Percentiles rank a stretch among this genome's conserved stretches.
These are phyloP conservation scores for Suillus sp. DNA, from an alignment of 768 basidiomycete species.

Conservation along the genomic window DNA sequence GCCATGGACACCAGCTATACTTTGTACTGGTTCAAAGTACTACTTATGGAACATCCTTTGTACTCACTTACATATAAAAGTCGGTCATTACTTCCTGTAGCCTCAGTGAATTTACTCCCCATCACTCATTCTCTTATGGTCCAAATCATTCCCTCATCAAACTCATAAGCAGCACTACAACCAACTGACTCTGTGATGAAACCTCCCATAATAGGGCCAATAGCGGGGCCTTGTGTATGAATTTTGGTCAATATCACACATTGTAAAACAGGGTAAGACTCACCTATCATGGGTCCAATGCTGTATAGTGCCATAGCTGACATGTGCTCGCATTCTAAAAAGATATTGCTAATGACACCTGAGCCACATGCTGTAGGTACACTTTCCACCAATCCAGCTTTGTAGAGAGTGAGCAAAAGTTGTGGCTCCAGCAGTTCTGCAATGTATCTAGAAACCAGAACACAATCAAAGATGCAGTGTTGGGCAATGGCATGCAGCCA, in stretches of 20 bases:
- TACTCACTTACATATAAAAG: too few relatives aligned
- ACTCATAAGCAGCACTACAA: too few relatives aligned
- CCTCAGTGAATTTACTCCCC: too few relatives aligned
- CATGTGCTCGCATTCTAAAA: neutral
- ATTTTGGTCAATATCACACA: neutral
- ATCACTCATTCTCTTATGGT: too few relatives aligned
- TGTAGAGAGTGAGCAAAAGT: neutral
- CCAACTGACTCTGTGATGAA: neutral
- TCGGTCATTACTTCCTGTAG: too few relatives aligned
- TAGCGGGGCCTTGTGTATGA: constrained; percentile 1
- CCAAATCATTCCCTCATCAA: too few relatives aligned
- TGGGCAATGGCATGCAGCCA: neutral
- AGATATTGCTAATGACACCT: neutral
- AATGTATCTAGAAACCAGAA: neutral
- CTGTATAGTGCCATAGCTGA: neutral
- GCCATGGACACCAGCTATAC: too few relatives aligned
- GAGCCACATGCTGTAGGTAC: neutral
- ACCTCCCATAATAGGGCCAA: neutral
- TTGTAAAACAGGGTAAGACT: neutral
- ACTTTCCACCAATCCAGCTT: constrained; percentile 1
- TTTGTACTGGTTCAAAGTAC: too few relatives aligned
- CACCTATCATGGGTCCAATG: neutral
- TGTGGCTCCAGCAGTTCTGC: neutral
- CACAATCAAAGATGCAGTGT: neutral
- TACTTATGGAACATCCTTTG: too few relatives aligned